Evolutionary conservation across 2,329 filamentous ascomycete species (phyloP).

Genomic region (Stachybotrys echinatus): DNA sequence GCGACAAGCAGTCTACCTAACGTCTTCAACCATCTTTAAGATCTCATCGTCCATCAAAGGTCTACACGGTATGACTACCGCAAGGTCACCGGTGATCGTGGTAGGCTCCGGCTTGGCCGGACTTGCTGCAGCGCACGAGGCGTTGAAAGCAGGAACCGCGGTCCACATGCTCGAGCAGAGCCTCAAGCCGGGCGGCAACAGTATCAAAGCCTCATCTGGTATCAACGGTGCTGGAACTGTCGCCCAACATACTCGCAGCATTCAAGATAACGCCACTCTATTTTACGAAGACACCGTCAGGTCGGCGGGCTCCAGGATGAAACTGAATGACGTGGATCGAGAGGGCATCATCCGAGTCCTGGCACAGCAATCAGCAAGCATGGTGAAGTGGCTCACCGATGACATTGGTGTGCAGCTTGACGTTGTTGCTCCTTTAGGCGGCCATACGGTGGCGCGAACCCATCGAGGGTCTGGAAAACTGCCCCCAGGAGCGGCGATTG

Average conservation of each 20-base stretch:
- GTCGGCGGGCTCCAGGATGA: conserved; percentile 45
- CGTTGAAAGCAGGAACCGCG: conserved; percentile 43
- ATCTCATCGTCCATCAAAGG: background rate
- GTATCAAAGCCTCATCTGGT: conserved; percentile 62
- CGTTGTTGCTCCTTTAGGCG: conserved; percentile 53
- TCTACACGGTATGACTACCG: background rate
- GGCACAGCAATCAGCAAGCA: conserved; percentile 39
- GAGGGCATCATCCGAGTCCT: conserved; percentile 43
- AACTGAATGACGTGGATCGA: conserved; percentile 20
- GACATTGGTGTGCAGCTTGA: conserved; percentile 54
- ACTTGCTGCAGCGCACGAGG: conserved; percentile 52
- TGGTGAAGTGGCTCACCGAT: conserved; percentile 52
- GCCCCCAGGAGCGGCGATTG: conserved; percentile 55
- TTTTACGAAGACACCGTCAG: conserved; percentile 53
- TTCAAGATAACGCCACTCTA: conserved; percentile 23
- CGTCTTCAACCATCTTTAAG: background rate
- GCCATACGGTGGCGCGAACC: conserved; percentile 43
- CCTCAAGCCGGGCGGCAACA: conserved; percentile 57
- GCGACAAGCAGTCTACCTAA: background rate
- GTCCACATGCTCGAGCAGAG: conserved; percentile 57
- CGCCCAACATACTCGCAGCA: conserved; percentile 41
- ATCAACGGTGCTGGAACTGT: conserved; percentile 58
- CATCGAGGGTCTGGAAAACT: conserved; percentile 48
- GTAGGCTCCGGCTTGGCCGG: conserved; percentile 63
- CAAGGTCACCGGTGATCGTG: conserved; percentile 41